Evolutionary conservation across 164 flowering plant genomes (phyloP).

Genomic region (Warburgia ugandensis): DNA sequence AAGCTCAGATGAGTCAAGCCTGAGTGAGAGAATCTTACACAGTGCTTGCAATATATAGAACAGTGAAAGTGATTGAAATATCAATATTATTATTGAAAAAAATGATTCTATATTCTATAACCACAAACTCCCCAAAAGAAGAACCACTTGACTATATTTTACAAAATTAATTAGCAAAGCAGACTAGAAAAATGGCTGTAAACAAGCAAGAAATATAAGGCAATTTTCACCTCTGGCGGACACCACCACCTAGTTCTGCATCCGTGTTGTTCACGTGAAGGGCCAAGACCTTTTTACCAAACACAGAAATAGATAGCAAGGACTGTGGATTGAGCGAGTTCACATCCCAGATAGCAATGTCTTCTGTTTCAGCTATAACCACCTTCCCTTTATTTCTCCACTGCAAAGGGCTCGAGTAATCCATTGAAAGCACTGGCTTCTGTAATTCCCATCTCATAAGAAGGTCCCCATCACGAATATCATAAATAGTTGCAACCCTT

Average conservation of each 20-base stretch:
- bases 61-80: no score
- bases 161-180: no score
- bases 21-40: no score
- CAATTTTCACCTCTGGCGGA: constrained; percentile 91
- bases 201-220: no score
- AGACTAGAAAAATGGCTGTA: no score
- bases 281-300: constrained; percentile 64
- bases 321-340: constrained; percentile 60
- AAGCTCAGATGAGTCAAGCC: no score
- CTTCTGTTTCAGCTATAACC: constrained; percentile 70
- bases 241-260: constrained; percentile 91
- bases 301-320: constrained; percentile 41
- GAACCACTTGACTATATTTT: no score
- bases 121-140: no score
- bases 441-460: constrained; percentile 80
- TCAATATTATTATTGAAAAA: no score
- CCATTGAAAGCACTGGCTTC: constrained; percentile 62
- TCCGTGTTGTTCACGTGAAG: constrained; percentile 88
- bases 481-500: constrained; percentile 51
- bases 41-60: no score
- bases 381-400: constrained; percentile 95
- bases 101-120: no score
- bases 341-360: constrained; percentile 86
- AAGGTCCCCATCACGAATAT: constrained; percentile 90
- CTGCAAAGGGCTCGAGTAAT: constrained; percentile 87